These are phyloP conservation scores for Multifurca ochricompacta DNA, from an alignment of 768 basidiomycete genomes.

Conservation along the genomic window DNA sequence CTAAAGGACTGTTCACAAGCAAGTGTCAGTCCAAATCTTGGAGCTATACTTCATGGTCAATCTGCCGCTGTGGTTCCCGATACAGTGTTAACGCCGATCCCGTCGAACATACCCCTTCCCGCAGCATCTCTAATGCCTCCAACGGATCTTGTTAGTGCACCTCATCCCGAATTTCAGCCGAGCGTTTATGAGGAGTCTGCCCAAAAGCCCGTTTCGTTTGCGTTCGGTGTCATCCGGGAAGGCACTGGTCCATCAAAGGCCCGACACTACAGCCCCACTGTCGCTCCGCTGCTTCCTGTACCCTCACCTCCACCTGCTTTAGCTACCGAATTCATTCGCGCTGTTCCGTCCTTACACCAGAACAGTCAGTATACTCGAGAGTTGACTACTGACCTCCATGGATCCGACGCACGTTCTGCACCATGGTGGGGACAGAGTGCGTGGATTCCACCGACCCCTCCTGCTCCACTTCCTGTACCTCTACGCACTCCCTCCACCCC, in stretches of 20 bases:
- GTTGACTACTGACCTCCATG: neutral
- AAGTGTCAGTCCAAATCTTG: neutral
- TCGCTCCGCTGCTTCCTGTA: slow-evolving; percentile 12
- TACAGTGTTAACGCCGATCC: neutral
- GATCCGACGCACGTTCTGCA: neutral
- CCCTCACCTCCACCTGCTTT: slow-evolving; percentile 15
- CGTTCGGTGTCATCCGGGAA: neutral
- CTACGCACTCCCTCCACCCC: slow-evolving; percentile 10
- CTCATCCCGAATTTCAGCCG: neutral
- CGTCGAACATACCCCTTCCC: neutral
- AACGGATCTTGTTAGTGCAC: neutral
- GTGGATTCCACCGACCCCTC: slow-evolving; percentile 14
- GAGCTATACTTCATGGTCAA: neutral
- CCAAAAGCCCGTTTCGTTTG: neutral
- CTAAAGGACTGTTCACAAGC: neutral
- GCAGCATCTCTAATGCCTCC: neutral
- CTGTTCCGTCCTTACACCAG: slow-evolving; percentile 9
- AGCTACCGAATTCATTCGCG: slow-evolving; percentile 3
- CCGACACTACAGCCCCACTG: neutral
- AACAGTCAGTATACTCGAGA: neutral
- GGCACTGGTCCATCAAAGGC: neutral
- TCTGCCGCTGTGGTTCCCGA: neutral
- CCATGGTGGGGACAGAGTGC: slow-evolving; percentile 13
- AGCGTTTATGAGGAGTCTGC: neutral
- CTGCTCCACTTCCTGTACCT: slow-evolving; percentile 10